Evolutionary conservation across 2,329 filamentous ascomycete species (phyloP), one percentile per base, ranked within the genome.

Genomic region (Pestalotiopsis fici): DNA sequence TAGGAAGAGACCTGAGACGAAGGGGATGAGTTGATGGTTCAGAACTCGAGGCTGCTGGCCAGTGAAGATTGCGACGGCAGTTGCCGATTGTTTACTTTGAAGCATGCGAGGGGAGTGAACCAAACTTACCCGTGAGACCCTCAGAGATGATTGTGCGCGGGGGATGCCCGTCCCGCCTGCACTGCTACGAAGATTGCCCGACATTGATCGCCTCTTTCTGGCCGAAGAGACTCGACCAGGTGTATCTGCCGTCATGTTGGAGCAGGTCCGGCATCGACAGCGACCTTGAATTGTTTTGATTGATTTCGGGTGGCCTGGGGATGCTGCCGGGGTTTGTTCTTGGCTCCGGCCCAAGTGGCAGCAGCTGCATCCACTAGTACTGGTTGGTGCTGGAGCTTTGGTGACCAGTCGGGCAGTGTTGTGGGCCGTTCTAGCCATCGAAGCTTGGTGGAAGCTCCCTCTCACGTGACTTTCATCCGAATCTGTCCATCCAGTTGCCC

Each of bases 1-100:
- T 85, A 84, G 2, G 83, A 80, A 6, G 83, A 79, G 68, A 85
- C 75, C 82, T 84, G 63, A 57, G 31, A 59, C 11, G 13, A n/a
- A 28, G 39, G 39, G 11, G 61, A 5, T 64, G 60, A 65, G 54
- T 63, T 56, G 13, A 25, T 55, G 56, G 65, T 66, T 15, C 39
- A 2, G 6, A 50, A 23, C 6, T 50, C 21, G 43, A 50, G 37
- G 37, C 39, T 54, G 35, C 27, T n/a, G 25, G 25, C 31, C 31
- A 27, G n/a, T 21, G 47, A 59, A 56, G 9, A 50, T 35, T 35
- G 43, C 43, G 43, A 35, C 27, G 50, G 62, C 18, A 28, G n/a
- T 5, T 35, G 35, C 60, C 23, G 63, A 21, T 65, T 57, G 63
- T 65, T 65, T 65, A 65, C 54, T 57, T 37, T 18, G 11, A 11